These are phyloP conservation scores for Thoreauomyces humboldtii DNA, from an alignment of 192 early-diverging fungal genomes.

Conservation along the genomic window DNA sequence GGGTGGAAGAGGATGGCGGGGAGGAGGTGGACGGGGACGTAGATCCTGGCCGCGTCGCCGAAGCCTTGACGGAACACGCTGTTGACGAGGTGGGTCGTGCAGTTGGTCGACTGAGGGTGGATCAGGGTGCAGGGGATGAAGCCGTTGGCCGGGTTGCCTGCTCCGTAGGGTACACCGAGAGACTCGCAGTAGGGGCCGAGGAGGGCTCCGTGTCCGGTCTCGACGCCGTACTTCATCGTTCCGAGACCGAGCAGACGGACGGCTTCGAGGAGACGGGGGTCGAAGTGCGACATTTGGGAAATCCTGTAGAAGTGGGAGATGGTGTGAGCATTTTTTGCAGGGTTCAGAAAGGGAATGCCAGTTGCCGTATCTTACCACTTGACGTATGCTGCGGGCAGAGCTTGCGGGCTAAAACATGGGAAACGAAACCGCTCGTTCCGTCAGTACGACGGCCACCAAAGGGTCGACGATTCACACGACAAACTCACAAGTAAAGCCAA, in stretches of 20 bases:
- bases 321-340: neutral
- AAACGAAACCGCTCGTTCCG: neutral
- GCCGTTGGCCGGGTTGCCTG: conserved; percentile 39
- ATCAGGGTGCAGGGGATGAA: conserved; percentile 52
- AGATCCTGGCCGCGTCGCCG: conserved; percentile 47
- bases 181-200: conserved; percentile 37
- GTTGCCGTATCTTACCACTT: conserved; percentile 50
- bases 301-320: conserved; percentile 32
- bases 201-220: conserved; percentile 36
- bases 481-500: conserved; percentile 49
- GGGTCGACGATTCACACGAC: too few species aligned
- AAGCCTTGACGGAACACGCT: conserved; percentile 41
- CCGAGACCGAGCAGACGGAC: conserved; percentile 41
- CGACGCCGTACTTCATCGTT: conserved; percentile 33
- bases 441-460: too few species aligned
- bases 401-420: conserved; percentile 29
- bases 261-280: conserved; percentile 50
- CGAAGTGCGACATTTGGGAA: conserved; percentile 54
- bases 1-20: conserved; percentile 56
- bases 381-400: conserved; percentile 51
- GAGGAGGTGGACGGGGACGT: conserved; percentile 60
- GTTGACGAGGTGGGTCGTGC: conserved; percentile 37
- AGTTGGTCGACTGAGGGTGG: conserved; percentile 50
- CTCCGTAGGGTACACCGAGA: conserved; percentile 25
- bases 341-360: neutral